phyloP scores from a whole-genome alignment of 2,329 filamentous ascomycete genomes.

The Ophioceras dolichostomum region DNA sequence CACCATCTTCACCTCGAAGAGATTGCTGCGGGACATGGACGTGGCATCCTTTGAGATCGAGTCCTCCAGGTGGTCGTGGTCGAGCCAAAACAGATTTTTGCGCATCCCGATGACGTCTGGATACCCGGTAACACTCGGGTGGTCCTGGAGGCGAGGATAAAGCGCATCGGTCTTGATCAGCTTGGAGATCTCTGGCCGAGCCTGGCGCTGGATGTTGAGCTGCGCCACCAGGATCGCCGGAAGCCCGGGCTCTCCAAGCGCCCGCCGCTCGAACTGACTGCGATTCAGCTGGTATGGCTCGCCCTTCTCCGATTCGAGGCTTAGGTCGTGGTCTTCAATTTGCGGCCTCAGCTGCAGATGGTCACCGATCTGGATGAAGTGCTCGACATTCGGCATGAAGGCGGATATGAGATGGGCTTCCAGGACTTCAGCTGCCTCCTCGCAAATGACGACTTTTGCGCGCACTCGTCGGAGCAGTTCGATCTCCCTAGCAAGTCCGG shows the following conservation, averaged over 20 bases:
- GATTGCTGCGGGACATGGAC: conserved; percentile 38
- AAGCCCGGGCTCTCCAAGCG: conserved; percentile 11
- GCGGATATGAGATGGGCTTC: conserved; percentile 51
- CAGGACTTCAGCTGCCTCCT: conserved; percentile 58
- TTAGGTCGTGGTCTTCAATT: conserved; percentile 41
- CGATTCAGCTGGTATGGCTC: conserved; percentile 40
- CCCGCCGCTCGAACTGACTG: conserved; percentile 48
- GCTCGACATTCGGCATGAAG: conserved; percentile 45
- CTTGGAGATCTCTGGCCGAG: conserved; percentile 49
- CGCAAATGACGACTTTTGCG: conserved; percentile 48
- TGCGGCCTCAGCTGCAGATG: conserved; percentile 49
- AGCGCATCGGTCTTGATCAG: conserved; percentile 45
- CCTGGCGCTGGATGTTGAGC: conserved; percentile 49
- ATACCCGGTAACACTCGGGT: conserved; percentile 20
- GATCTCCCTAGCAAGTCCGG: conserved; percentile 40
- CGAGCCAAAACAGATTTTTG: conserved; percentile 45
- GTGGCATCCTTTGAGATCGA: conserved; percentile 16
- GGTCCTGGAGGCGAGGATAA: conserved; percentile 44
- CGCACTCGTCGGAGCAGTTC: conserved; percentile 32
- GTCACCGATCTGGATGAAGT: conserved; percentile 52
- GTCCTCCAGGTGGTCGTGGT: conserved; percentile 40
- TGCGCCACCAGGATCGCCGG: conserved; percentile 16
- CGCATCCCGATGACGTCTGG: conserved; percentile 41
- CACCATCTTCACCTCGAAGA: conserved; percentile 52
- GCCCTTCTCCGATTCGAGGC: conserved; percentile 34